Evolutionary conservation across 257 asterid genomes (phyloP), one percentile per base, ranked within the genome.

Genomic region (Solanum chilense): DNA sequence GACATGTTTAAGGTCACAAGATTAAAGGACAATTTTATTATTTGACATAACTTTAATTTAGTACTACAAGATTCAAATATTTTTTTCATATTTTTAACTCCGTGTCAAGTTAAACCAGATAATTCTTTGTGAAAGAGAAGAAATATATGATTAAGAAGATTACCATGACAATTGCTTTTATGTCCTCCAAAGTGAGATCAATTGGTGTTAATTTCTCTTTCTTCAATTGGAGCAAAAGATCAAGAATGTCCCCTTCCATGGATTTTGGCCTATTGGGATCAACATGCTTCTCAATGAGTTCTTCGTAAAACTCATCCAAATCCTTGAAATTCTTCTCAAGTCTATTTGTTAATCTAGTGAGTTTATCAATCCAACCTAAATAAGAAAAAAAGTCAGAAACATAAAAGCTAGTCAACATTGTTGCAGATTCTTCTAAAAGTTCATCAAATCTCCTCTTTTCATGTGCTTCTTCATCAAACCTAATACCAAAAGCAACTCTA

Each of bases 101-200:
- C 1, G 7, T 35, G 0, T 35, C 39, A 37, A 37, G 1, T 37
- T 0, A 37, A 37, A 37, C 2, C 39, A 37, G 0, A 37, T 37
- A 7, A 12, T 44, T 44, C 5, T 44, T 44, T 44, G 0, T 12
- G 0, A 44, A 11, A 44, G 0, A 1, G 0, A 12, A 0, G 0
- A 1, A 44, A 15, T 14, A 47, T 14, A 16, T 2, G 6, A 16
- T 2, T 20, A 37, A 74, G 18, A 18, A 12, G 18, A 37, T 37
- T 37, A 37, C 39, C 39, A 37, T 37, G 39, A 37, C 39, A 37
- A 37, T 37, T 37, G 39, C 83, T 8, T 76, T 76, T 76, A 76
- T 42, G 47, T 42, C 13, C 39, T 77, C 62, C 62, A 42, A 3
- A 42, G 83, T 77, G 8, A 77, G n/a, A 42, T 77, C 62, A 25